Evolutionary conservation across 140 eudicot genomes (phyloP).

Genomic region (Flaveria floridana): DNA sequence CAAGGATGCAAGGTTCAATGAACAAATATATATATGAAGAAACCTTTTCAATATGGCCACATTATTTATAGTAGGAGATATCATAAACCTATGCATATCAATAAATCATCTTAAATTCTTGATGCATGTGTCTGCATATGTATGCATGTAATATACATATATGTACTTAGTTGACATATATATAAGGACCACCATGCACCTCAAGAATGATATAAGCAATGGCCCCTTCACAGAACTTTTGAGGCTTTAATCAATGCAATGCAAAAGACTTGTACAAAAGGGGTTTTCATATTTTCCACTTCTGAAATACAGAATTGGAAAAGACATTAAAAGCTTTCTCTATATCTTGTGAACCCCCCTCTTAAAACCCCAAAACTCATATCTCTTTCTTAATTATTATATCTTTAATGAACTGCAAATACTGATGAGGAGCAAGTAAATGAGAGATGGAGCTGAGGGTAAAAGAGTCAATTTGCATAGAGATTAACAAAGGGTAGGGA

Average conservation of each 20-base stretch:
- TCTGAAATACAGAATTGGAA: conserved; percentile 27
- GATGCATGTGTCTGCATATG: conserved; percentile 9
- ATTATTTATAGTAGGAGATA: neutral
- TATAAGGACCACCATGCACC: conserved; percentile 28
- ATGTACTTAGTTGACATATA: conserved; percentile 1
- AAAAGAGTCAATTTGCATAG: conserved; percentile 28
- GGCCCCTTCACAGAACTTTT: conserved; percentile 45
- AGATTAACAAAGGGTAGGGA: conserved; percentile 33
- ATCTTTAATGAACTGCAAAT: conserved; percentile 31
- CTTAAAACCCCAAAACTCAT: too few relatives aligned
- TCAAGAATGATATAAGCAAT: conserved; percentile 28
- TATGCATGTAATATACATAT: conserved; percentile 5
- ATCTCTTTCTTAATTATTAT: too few relatives aligned
- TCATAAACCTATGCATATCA: conserved; percentile 21
- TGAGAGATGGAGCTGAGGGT: conserved; percentile 30
- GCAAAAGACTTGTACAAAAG: conserved; percentile 41
- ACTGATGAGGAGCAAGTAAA: conserved; percentile 27
- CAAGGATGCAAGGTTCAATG: neutral
- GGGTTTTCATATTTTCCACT: conserved; percentile 30
- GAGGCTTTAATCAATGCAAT: conserved; percentile 48
- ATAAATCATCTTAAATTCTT: conserved; percentile 6
- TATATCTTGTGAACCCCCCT: conserved; percentile 29
- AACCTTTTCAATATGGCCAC: conserved; percentile 3
- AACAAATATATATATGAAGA: conserved; percentile 5
- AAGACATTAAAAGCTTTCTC: conserved; percentile 36